Base-by-base conservation (phyloP, 2,329 filamentous ascomycete genomes). In the Clarireedia monteithiana region DNA sequence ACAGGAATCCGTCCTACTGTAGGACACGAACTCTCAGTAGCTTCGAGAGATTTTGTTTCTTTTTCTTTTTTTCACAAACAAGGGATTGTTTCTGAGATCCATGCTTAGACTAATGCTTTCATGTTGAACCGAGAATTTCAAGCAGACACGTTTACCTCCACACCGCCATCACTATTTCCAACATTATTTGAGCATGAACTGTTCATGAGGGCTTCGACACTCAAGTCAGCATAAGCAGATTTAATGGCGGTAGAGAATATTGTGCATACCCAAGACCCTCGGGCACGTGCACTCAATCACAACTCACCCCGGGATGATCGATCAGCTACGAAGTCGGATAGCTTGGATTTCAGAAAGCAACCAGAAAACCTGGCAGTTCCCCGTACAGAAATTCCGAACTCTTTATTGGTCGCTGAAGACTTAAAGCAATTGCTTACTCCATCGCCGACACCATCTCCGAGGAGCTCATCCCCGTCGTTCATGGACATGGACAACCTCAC, bases 371-470 rank as follows among this genome's bases (percentile, higher is more conserved):
- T 24, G 23, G 44, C 20, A 17, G 24, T 15, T 10, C 42, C 12
- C 14, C n/a, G 7, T 12, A 26, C 42, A 24, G 17, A 14, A 6
- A 12, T 9, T 10, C 17, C 42, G 12, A 23, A 45, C 23, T 45
- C 20, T 26, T 12, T 24, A 5, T 15, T 45, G 20, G 7, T 12
- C 20, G 5, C 12, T 6, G 42, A 45, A 2, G 42, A 24, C 12
- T 14, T 23, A 24, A 45, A 23, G 17, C 66, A 67, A 14, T 59
- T 67, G 20, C 64, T 61, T 45, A 64, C 63, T 34, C 66, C 65
- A 48, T 67, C 64, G 2, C 62, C 62, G 5, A 60, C 64, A 6
- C 62, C 62, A 15, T 66, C 64, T 17, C 61, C 63, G 24, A 58
- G 61, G 56, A 63, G 63, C 36, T 50, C 46, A 12, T 64, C 62